Evolutionary conservation across 75 land plant species (phyloP).

Genomic region (Sequoiadendron giganteum): DNA sequence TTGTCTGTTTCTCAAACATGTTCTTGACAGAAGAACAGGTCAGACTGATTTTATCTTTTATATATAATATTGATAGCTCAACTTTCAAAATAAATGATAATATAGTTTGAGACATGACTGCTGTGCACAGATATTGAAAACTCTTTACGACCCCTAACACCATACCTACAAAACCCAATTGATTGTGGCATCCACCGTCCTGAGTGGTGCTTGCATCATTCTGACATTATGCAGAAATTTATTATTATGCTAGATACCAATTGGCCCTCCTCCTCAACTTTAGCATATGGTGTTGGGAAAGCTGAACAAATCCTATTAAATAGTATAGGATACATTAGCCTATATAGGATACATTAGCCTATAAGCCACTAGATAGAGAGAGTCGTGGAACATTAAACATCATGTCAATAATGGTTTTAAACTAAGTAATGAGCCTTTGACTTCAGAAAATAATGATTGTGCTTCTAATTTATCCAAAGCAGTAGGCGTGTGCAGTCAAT

Average conservation of each 20-base stretch:
- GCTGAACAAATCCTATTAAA: neutral
- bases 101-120: conserved; percentile 5
- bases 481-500: neutral
- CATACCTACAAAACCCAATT: neutral
- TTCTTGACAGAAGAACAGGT: conserved; percentile 9
- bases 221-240: neutral
- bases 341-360: neutral
- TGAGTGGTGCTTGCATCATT: conserved; percentile 11
- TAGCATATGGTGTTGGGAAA: neutral
- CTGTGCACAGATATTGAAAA: neutral
- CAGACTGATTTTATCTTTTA: neutral
- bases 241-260: neutral
- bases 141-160: neutral
- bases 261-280: neutral
- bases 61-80: neutral
- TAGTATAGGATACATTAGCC: neutral
- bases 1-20: conserved; percentile 5
- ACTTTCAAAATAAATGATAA: conserved; percentile 6
- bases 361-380: neutral
- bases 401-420: neutral
- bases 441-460: conserved; percentile 2
- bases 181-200: conserved; percentile 12
- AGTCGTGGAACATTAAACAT: neutral
- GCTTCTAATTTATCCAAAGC: neutral
- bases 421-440: conserved; percentile 5